phyloP scores from a whole-genome alignment of 441 rosid genomes.

The Heliophila coronopifolia region DNA sequence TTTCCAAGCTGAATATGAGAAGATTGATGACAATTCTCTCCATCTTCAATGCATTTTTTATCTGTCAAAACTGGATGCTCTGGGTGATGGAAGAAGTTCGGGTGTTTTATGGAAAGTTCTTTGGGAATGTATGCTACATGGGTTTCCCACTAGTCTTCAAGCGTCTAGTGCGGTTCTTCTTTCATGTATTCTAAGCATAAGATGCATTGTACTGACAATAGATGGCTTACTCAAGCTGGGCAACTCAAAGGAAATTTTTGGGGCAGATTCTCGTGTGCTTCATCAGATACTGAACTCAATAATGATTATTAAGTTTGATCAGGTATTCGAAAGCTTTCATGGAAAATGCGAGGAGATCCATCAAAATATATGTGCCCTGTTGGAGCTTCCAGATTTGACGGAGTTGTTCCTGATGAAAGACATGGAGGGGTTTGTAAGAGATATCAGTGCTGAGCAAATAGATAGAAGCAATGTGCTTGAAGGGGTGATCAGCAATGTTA shows the following conservation, averaged over 20 bases:
- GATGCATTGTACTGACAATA: slow-evolving; percentile 53
- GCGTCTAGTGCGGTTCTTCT: slow-evolving; percentile 63
- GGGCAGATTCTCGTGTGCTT: slow-evolving; percentile 45
- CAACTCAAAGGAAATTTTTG: slow-evolving; percentile 35
- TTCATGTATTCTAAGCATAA: slow-evolving; percentile 71
- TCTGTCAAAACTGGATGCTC: slow-evolving; percentile 49
- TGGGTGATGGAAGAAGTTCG: slow-evolving; percentile 61
- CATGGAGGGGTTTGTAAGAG: slow-evolving; percentile 74
- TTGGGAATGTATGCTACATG: slow-evolving; percentile 89
- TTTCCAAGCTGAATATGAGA: slow-evolving; percentile 63
- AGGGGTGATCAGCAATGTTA: slow-evolving; percentile 61
- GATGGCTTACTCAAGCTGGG: slow-evolving; percentile 56
- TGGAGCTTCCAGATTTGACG: slow-evolving; percentile 52
- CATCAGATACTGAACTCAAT: slow-evolving; percentile 59
- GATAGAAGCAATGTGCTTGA: slow-evolving; percentile 57
- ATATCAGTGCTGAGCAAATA: slow-evolving; percentile 47
- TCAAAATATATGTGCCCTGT: slow-evolving; percentile 44
- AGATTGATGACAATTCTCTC: slow-evolving; percentile 47
- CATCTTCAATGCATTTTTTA: slow-evolving; percentile 60
- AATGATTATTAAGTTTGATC: slow-evolving; percentile 71
- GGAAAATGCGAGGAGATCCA: slow-evolving; percentile 70
- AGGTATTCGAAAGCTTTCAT: slow-evolving; percentile 60
- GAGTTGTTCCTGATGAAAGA: slow-evolving; percentile 71
- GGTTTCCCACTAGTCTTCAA: slow-evolving; percentile 69
- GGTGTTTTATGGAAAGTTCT: slow-evolving; percentile 61